Evolutionary conservation across 768 basidiomycete species (phyloP).

Genomic region (Naganishia vaughanmartiniae): DNA sequence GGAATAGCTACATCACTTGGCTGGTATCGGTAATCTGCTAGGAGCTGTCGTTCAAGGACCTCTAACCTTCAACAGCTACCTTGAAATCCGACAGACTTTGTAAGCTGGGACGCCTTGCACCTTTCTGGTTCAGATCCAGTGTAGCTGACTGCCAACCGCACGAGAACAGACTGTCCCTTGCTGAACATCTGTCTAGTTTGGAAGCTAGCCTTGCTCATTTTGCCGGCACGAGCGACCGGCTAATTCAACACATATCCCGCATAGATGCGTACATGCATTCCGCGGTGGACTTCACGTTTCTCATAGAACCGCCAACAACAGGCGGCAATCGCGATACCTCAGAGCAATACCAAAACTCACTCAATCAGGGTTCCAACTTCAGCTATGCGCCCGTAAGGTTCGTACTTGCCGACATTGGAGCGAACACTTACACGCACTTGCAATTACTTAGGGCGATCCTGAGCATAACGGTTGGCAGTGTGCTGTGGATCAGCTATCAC

Average conservation of each 20-base stretch:
- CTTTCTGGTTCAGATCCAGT: neutral
- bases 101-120: neutral
- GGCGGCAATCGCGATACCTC: neutral
- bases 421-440: neutral
- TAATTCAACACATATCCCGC: slow-evolving; percentile 7
- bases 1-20: slow-evolving; percentile 44
- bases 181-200: slow-evolving; percentile 38
- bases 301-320: slow-evolving; percentile 2
- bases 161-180: slow-evolving; percentile 32
- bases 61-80: slow-evolving; percentile 36
- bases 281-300: slow-evolving; percentile 4
- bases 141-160: no score
- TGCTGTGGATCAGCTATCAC: neutral
- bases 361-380: neutral
- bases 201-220: slow-evolving; percentile 29
- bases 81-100: slow-evolving; percentile 41
- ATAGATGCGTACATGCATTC: slow-evolving; percentile 27
- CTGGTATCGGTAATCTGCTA: slow-evolving; percentile 46
- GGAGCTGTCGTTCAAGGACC: slow-evolving; percentile 41
- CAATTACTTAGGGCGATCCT: neutral
- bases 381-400: slow-evolving; percentile 5
- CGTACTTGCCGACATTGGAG: neutral
- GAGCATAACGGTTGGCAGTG: neutral
- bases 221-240: slow-evolving; percentile 19
- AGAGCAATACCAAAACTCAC: neutral